Base-by-base conservation (phyloP, 129 eudicot species). In the Flaveria ramosissima region DNA sequence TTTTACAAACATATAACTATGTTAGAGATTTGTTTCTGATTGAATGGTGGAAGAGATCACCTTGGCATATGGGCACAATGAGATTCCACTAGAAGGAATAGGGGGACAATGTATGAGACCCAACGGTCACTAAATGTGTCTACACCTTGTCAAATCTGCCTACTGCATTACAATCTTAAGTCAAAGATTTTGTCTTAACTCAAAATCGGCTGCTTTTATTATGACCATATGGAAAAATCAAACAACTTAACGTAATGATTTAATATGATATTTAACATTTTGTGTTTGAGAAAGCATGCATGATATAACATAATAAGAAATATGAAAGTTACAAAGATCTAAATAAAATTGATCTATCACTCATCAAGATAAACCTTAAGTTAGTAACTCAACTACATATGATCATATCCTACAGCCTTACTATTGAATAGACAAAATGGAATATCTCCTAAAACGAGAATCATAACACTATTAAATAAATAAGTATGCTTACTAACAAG, bases 11-110 rank as follows among this genome's bases (percentile, higher is more conserved):
- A 36, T 6, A 5, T 36, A 36, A 36, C 41, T 5, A 36, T 36
- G 5, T 36, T 36, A 36, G 41, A 36, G 41, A 36, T 36, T 36
- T 36, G 41, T 36, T 4, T 36, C 6, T 36, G 41, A 36, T 36
- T 23, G 69, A 30, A 30, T 30, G 36, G 36, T 30, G 5, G 62
- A 75, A 62, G 62, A 12, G 17, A 45, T n/a, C n/a, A n/a, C 60
- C 26, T 74, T 74, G 45, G 71, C 71, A 74, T 13, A 74, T 43
- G 61, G 70, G 70, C 60, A 74, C 26, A 60, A 7, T 75, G 30
- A 75, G 63, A 63, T 50, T 76, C 80, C 80, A 65, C 66, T 76
- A 17, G 20, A 50, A 61, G 10, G 78, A 60, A 43, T 74, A 64
- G 13, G 67, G 73, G 80, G 67, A 66, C 74, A 76, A 76, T 51